Evolutionary conservation across 805 yeast genomes (phyloP), one percentile per base, ranked within the genome.

Genomic region (Ogataea corticis): DNA sequence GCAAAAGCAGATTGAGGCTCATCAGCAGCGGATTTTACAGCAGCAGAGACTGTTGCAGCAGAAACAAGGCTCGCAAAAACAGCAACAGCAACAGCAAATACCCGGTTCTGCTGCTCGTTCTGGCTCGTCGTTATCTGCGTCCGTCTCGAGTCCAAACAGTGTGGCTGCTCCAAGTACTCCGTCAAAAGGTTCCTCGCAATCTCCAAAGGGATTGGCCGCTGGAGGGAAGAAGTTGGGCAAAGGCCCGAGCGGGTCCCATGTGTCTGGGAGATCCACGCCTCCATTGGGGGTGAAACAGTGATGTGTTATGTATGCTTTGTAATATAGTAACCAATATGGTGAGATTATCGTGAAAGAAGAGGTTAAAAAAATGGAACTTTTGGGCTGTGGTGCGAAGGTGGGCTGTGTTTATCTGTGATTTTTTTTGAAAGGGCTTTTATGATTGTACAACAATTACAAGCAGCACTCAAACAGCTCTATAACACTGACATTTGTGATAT

Each of bases 1-100:
- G 75, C 94, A 54, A 82, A 83, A 66, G 30, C 67, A 90, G 79
- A 65, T 83, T 66, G 70, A 61, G 45, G 61, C 67, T 16, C 68
- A 66, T 46, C 71, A 68, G 43, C 63, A 65, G 52, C 49, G 62
- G 13, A n/a, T 58, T 16, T 42, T 59, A 9, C 63, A 55, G 13
- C 65, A 62, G 29, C 67, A 64, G 44, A 55, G 56, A 30, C 17
- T 56, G 35, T 49, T 58, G 23, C 75, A 69, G 51, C 71, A 65
- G 52, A 63, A 63, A 45, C 69, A 58, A 58, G 36, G 66, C 59
- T 38, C 66, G 38, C 66, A 58, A 39, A 65, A 57, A 33, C 65
- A 59, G 21, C 57, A 15, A 33, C 32, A 21, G 19, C 32, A n/a
- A n/a, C 46, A 38, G 11, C 46, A 43, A 6, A 25, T 15, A 2